Evolutionary conservation across 164 flowering plant genomes (phyloP), one percentile per base, ranked within the genome.

Genomic region (Dillenia suffruticosa): DNA sequence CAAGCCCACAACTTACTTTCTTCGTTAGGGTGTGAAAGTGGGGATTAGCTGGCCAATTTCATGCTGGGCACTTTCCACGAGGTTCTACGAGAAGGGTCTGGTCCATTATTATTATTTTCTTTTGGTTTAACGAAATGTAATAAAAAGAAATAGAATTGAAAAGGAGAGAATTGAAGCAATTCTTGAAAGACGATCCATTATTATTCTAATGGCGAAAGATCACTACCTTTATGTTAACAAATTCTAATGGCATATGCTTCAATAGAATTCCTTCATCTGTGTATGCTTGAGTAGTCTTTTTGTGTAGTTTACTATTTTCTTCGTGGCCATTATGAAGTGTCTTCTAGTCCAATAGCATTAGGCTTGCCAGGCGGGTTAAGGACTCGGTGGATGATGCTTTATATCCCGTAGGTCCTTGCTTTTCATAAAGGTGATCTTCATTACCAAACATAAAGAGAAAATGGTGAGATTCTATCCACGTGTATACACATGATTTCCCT

Each of bases 21-120:
- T 17, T 50, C 52, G 2, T 50, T 12, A 32, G 9, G 2, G 8
- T 13, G 54, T 10, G 40, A 12, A 12, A 10, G 44, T 48, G 62
- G 58, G 70, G 22, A 19, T 12, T 32, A 54, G 54, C 1, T 9
- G 48, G 51, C 52, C 52, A 50, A 44, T 12, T 13, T 54, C 54
- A 64, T 59, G 68, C 62, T 44, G 71, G 49, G 60, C 68, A 72
- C 65, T 64, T 55, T 48, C 55, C 15, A 10, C 46, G 13, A 9
- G 32, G 49, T 15, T 46, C 45, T 55, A 44, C 46, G 7, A 32
- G 53, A 66, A 64, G 53, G 32, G 32, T 56, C 54, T 64, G 22
- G 12, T 44, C 16, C 48, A 19, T 19, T 19, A 67, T 64, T 60
- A 44, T 49, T 3, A 9, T 64, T 44, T 53, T 56, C 9, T 24